These are phyloP conservation scores for Microascus cirrosus DNA, from an alignment of 2,329 filamentous ascomycete genomes.

Conservation along the genomic window DNA sequence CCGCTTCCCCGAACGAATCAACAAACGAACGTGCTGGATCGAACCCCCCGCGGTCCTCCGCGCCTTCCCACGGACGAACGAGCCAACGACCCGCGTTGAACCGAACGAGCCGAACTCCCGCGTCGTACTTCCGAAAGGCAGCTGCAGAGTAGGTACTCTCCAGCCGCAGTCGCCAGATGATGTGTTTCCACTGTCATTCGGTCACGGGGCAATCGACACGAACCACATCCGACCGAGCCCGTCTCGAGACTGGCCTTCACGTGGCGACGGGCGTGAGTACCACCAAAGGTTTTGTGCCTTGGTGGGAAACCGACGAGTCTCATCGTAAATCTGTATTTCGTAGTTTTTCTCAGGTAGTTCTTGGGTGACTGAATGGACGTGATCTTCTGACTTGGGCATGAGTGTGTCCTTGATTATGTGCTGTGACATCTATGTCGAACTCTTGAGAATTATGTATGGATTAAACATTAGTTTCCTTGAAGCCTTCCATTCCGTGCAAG, in stretches of 20 bases:
- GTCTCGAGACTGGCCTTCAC: constrained; percentile 5
- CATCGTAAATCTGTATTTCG: neutral
- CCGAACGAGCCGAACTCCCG: no score
- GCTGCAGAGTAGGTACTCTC: neutral
- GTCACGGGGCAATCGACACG: neutral
- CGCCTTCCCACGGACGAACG: neutral
- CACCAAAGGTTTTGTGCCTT: neutral
- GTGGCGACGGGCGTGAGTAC: constrained; percentile 5
- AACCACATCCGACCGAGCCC: constrained; percentile 4
- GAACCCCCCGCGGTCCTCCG: no score
- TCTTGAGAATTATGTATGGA: neutral
- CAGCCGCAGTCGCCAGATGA: neutral
- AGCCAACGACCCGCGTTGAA: no score
- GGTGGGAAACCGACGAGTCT: constrained; percentile 4
- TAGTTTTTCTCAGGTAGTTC: neutral
- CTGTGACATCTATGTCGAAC: neutral
- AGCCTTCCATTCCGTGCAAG: constrained; percentile 14
- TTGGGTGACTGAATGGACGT: neutral
- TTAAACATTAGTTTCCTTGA: neutral
- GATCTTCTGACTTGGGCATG: neutral
- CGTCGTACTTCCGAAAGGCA: neutral
- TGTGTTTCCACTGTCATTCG: neutral
- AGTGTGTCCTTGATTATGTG: neutral
- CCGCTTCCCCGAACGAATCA: neutral
- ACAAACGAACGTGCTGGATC: no score